Percentiles rank a stretch among this genome's conserved stretches.
phyloP scores from a whole-genome alignment of 2,329 filamentous ascomycete genomes.

The Aspergillus ibericus region DNA sequence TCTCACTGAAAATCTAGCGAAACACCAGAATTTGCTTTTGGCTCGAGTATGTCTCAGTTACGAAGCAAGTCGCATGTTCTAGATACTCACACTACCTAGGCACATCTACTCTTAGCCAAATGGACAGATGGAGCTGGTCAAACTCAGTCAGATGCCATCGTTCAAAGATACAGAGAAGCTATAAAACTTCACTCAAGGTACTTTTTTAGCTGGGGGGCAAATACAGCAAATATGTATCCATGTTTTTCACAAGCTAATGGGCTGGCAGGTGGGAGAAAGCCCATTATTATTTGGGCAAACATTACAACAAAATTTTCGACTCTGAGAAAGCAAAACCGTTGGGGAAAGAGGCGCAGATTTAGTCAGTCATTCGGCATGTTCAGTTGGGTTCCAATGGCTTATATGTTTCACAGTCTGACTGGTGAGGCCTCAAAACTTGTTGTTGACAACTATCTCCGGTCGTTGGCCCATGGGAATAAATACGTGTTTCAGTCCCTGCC shows the following conservation, averaged over 20 bases:
- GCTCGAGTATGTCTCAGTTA: conserved; percentile 38
- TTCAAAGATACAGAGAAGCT: conserved; percentile 79
- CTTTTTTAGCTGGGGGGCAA: background rate
- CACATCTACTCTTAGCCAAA: conserved; percentile 86
- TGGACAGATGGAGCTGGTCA: conserved; percentile 97
- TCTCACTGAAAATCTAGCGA: conserved; percentile 42
- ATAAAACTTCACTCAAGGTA: conserved; percentile 44
- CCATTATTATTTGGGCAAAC: conserved; percentile 93
- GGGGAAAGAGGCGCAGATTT: conserved; percentile 74
- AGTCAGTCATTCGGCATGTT: conserved; percentile 38
- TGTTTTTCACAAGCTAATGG: background rate
- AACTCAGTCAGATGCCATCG: conserved; percentile 77
- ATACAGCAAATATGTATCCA: background rate
- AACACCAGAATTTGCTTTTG: conserved; percentile 53
- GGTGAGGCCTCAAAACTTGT: conserved; percentile 86
- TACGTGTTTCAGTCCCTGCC: conserved; percentile 95
- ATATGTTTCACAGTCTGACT: conserved; percentile 54
- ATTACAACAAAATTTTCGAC: conserved; percentile 95
- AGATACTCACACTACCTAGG: conserved; percentile 47
- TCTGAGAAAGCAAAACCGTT: conserved; percentile 76
- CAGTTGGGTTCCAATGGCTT: conserved; percentile 6
- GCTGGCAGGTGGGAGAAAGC: conserved; percentile 83
- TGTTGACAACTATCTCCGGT: conserved; percentile 89
- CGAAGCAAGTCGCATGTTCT: background rate
- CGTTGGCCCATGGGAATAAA: conserved; percentile 84